Evolutionary conservation across 2,329 filamentous ascomycete species (phyloP), one percentile per base, ranked within the genome.

Genomic region (Microcera coccophila): DNA sequence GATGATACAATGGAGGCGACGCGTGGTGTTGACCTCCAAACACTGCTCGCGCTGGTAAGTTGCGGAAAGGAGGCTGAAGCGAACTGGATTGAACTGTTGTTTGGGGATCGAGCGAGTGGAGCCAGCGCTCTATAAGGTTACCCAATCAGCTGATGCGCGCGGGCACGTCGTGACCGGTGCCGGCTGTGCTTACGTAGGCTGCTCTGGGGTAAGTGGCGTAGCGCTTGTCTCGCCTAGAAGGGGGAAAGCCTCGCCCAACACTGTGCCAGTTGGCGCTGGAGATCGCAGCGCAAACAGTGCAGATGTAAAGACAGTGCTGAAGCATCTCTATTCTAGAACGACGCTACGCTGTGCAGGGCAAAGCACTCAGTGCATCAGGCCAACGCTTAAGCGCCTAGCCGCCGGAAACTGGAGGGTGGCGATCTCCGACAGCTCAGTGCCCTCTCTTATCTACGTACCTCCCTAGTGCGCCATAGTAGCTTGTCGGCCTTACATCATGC

Each of bases 61-160:
- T 44, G 39, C 40, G 56, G 41, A 53, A 48, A 57, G 59, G 57
- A 59, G 57, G 50, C 55, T 59, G 53, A 59, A 57, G 49, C 45
- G 41, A 44, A 37, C 50, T 39, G n/a, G n/a, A n/a, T n/a, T n/a
- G n/a, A n/a, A n/a, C n/a, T n/a, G n/a, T n/a, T n/a, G n/a, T n/a
- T n/a, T n/a, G n/a, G n/a, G n/a, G n/a, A n/a, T n/a, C n/a, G n/a
- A n/a, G n/a, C n/a, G n/a, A n/a, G n/a, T n/a, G n/a, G n/a, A n/a
- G n/a, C n/a, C n/a, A n/a, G n/a, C n/a, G n/a, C n/a, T n/a, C n/a
- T n/a, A n/a, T n/a, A n/a, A n/a, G n/a, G n/a, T n/a, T n/a, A n/a
- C n/a, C n/a, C n/a, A n/a, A n/a, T n/a, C n/a, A n/a, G n/a, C n/a
- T n/a, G n/a, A n/a, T n/a, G n/a, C n/a, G n/a, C n/a, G n/a, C n/a